Percentiles rank a stretch among this genome's conserved stretches.
Evolutionary conservation across 148 eudicot species (phyloP).

Genomic region (Spergularia bocconei): DNA sequence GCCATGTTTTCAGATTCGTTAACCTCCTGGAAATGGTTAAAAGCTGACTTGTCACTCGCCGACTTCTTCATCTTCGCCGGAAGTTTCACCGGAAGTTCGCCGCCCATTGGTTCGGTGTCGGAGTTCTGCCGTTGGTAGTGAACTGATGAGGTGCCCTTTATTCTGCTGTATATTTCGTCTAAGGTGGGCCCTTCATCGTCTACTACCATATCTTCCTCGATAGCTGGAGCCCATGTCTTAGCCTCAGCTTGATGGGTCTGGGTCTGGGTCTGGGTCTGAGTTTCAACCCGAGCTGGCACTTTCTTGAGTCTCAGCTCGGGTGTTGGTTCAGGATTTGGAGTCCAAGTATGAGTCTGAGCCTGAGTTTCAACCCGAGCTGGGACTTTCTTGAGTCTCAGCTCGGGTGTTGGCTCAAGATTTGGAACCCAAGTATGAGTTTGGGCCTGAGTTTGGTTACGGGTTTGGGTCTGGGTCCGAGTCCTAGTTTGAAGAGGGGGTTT

Average conservation of each 20-base stretch:
- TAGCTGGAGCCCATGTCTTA: not conserved
- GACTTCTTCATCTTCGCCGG: slow-evolving; percentile 67
- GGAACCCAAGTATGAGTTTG: not conserved
- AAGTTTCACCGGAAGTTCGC: slow-evolving; percentile 44
- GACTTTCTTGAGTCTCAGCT: slow-evolving; percentile 18
- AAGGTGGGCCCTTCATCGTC: slow-evolving; percentile 35
- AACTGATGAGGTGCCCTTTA: slow-evolving; percentile 9
- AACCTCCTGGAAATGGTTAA: slow-evolving; percentile 20
- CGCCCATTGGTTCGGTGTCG: slow-evolving; percentile 47
- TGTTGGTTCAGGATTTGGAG: not conserved
- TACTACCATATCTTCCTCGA: slow-evolving; percentile 20
- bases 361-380: not conserved
- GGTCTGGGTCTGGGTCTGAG: not conserved
- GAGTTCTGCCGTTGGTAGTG: slow-evolving; percentile 52
- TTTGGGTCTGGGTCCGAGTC: not conserved
- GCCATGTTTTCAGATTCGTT: not conserved
- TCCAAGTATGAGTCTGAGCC: not conserved
- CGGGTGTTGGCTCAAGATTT: slow-evolving; percentile 6
- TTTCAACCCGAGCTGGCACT: not conserved
- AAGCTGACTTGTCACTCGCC: slow-evolving; percentile 41
- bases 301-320: slow-evolving; percentile 23
- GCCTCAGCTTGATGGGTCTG: slow-evolving; percentile 1
- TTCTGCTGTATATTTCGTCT: slow-evolving; percentile 61
- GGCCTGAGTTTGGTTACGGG: not conserved
- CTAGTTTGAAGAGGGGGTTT: not conserved